Evolutionary conservation across 306 rosid genomes (phyloP), one percentile per base, ranked within the genome.

Genomic region (Astragalus membranaceus): DNA sequence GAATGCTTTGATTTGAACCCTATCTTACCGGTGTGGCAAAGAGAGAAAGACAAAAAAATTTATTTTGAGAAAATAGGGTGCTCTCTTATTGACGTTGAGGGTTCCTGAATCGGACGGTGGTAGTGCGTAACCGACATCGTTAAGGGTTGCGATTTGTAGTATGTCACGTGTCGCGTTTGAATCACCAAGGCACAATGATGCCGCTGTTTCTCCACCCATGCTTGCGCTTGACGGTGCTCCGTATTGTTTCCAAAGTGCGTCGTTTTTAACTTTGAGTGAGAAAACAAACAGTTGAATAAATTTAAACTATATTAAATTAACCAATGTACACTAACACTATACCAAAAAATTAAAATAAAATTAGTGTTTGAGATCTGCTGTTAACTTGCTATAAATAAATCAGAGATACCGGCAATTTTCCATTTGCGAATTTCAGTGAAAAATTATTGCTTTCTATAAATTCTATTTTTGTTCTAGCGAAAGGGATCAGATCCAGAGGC

Each of bases 401-500:
- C 16, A 55, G 6, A 37, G 13, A 37, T 39, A 41, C 67, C 3
- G 2, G 50, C 33, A 51, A 62, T 30, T 43, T 20, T 8, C 20
- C 50, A 60, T 55, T 37, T 14, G n/a, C 52, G 20, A 41, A 14
- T 63, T 39, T 55, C 14, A 39, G 60, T 47, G 55, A 56, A 15
- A 54, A 75, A 5, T 15, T 47, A 11, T 54, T 43, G 41, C 1
- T 51, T 36, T 4, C 52, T 32, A 13, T 30, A 13, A 23, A 43
- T 50, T 73, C 23, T 13, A 49, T 54, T 69, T 50, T 35, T 12
- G 3, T 32, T 62, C n/a, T 58, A 5, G 39, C 4, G 36, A 60
- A 51, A 51, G 59, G 44, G 41, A 26, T 72, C 76, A 79, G 87
- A 79, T 83, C 86, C 73, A 63, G 36, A 30, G 56, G 60, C 65